Conservation (phyloP, 2,329 filamentous ascomycete genomes). For the Trichoderma sp. region DNA sequence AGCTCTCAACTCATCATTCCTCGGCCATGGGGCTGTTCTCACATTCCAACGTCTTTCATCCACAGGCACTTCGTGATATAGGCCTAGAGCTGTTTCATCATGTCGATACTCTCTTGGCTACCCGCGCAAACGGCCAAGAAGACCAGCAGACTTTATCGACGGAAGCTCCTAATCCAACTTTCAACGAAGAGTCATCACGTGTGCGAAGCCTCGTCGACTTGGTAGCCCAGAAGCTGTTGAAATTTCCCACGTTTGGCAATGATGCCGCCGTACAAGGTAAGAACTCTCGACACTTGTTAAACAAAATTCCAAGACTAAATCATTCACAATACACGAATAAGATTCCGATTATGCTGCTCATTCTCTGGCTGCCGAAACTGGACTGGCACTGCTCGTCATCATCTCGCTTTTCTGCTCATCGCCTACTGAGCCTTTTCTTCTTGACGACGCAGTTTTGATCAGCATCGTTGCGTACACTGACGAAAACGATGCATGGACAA, state of each 20-base stretch:
- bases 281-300: not conserved
- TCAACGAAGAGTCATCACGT: not conserved
- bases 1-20: not conserved
- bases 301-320: not conserved
- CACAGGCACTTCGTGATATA: constrained; percentile 10
- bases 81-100: constrained; percentile 1
- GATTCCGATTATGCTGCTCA: constrained; percentile 10
- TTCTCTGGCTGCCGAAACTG: constrained; percentile 21
- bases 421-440: not conserved
- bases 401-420: not conserved
- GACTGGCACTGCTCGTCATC: constrained; percentile 17
- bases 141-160: not conserved
- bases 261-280: not conserved
- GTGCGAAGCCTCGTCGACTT: not conserved
- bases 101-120: not conserved
- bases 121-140: not conserved
- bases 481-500: constrained; percentile 46
- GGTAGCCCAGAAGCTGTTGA: not conserved
- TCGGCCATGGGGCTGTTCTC: not conserved
- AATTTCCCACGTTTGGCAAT: not conserved
- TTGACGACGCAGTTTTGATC: constrained; percentile 35
- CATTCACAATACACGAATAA: not conserved
- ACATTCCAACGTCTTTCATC: not conserved
- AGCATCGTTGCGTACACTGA: constrained; percentile 41
- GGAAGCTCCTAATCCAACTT: not conserved